Evolutionary conservation across 139 green algal genomes (phyloP), one percentile per base, ranked within the genome.

Genomic region (Micractinium sp.): DNA sequence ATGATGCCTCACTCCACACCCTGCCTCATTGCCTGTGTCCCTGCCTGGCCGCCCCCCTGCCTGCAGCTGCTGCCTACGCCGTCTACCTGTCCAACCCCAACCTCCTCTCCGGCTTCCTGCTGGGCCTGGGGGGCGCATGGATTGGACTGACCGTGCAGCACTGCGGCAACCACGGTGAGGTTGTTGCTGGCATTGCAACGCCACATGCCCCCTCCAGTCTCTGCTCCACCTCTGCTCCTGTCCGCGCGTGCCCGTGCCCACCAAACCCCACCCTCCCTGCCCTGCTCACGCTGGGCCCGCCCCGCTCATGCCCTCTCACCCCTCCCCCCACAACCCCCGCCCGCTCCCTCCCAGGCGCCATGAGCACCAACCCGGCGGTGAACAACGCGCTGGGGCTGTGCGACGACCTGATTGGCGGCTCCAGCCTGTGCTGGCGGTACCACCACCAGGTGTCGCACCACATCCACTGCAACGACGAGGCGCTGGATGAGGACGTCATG

Each of bases 381-480:
- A 98, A 98, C 93, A 91, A 94, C 56, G 39, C 93, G 0, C 73
- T 97, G 89, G 96, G 96, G 5, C 81, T 96, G 36, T 94, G 89
- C 19, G 83, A 95, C 77, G 96, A 98, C 90, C 91, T 98, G 66
- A 95, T 94, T 35, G 96, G 96, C 27, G 96, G 95, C 41, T 96
- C 94, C 73, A 95, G 90, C 60, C 94, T 98, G 38, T 95, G 96
- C 93, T 98, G 96, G 96, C 88, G 95, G 20, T 98, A 97, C 89
- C 95, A 97, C 85, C 95, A 97, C 89, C 95, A 97, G 92, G 95
- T 98, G 78, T 97, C 93, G 0, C 96, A 98, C 85, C 96, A 98
- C 92, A 95, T 98, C 79, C 96, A 98, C 93, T 98, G 96, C 94
- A 98, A 98, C 85, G 96, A 97, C 78, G 95, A 96, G 63, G 95